Conservation (phyloP, 2,329 filamentous ascomycete species). For the Botrytis deweyae region DNA sequence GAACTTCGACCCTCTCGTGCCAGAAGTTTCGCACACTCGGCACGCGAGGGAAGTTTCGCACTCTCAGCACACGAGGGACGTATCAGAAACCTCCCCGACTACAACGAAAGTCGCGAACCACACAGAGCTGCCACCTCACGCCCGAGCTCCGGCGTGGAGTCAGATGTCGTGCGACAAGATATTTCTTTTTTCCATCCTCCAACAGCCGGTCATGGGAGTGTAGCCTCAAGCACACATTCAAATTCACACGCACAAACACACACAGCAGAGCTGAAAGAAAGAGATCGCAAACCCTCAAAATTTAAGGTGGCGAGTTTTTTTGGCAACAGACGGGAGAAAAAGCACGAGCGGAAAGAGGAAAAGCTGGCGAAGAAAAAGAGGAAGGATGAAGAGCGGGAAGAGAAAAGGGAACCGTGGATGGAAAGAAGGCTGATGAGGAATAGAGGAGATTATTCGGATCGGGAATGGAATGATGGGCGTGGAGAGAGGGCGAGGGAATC, state of each 20-base stretch:
- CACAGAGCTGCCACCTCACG: neutral
- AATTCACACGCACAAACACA: neutral
- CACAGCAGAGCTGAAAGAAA: neutral
- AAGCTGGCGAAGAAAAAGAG: neutral
- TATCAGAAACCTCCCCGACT: neutral
- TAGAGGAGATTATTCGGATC: neutral
- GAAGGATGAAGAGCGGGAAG: neutral
- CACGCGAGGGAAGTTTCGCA: fast-evolving
- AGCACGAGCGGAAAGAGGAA: neutral
- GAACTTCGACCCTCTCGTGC: neutral
- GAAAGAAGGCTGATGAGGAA: neutral
- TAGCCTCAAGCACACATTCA: neutral
- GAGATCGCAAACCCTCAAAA: no score
- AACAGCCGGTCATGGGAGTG: neutral
- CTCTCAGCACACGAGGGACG: fast-evolving
- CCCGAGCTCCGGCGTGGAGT: neutral
- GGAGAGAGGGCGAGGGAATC: no score
- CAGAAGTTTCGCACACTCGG: neutral
- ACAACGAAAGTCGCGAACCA: neutral
- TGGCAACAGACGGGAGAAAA: neutral
- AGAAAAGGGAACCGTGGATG: neutral
- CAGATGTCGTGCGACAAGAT: neutral
- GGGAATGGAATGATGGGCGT: no score
- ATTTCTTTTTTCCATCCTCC: neutral
- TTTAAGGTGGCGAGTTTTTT: no score